Base-by-base conservation (phyloP, 2,329 filamentous ascomycete species). In the Blastomyces silverae region DNA sequence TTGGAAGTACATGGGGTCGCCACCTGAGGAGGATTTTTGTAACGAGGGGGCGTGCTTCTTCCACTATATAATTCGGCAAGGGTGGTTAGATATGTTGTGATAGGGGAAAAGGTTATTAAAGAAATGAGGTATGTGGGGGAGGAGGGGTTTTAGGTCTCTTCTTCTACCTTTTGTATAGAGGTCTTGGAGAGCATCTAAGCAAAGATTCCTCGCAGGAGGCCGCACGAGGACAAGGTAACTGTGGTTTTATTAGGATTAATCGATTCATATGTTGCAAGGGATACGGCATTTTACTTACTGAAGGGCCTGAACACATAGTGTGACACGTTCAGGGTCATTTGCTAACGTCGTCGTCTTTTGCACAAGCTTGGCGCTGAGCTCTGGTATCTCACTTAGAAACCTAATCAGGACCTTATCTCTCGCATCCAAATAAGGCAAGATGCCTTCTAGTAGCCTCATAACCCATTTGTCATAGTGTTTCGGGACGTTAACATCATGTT, bases 321-420 rank as follows among this genome's bases (percentile, higher is more conserved):
- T 80, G 59, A 88, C 84, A 59, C 86, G 79, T 70, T 88, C 86
- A 0, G 86, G 86, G 73, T 88, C 86, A 69, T 83, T 81, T 0
- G 86, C 85, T 65, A 88, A 78, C 66, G 81, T 83, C 70, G 83
- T 83, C 46, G 97, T 86, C 61, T 89, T 85, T 58, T 87, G 82
- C 1, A 97, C 82, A 67, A 97, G 86, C 13, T 84, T 82, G 44
- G 80, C 76, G 66, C 87, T 91, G 44, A 99, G 81, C 53, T 89
- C 87, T 0, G 94, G 94, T 44, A 99, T 87, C 76, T 99, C 94
- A 61, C 91, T 92, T 56, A 99, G 79, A 73, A 97, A 96, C 46
- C 94, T 86, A 37, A 95, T 92, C 64, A 99, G 80, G 28, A 96
- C 85, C 75, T 94, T 93, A 74, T 99, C 94, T 66, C 91, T 89